Base-by-base conservation (phyloP, 768 basidiomycete genomes). In the Macrolepiota fuliginosa region DNA sequence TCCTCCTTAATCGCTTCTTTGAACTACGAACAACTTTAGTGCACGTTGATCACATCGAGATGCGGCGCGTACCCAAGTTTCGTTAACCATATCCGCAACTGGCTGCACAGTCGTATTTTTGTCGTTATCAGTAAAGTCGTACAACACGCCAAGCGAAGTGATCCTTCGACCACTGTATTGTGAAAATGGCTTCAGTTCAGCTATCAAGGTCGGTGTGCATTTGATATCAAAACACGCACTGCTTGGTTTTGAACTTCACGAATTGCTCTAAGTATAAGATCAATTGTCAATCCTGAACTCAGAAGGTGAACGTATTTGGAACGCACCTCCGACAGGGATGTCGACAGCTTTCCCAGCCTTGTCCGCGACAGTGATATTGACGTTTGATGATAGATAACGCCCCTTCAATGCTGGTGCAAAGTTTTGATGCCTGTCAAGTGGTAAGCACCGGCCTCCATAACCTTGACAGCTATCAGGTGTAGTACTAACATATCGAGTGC, bases 321-420 rank as follows among this genome's bases (percentile, higher is more conserved):
- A 62, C 70, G 50, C 62, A 76, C 75, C 72, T 47, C 77, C 82
- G 54, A 79, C 73, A 1, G 78, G 74, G 4, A 72, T 69, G 51
- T 64, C 77, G 29, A 76, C 72, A 3, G 71, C 68, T 36, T 76
- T 67, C 35, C 76, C 75, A n/a, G 75, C 61, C 36, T 73, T 67
- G 66, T 83, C 80, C 15, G 79, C 63, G 10, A 90, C 69, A 1
- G 92, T 94, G 69, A 96, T 91, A 74, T 96, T 91, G 58, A 85
- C 90, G 67, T 96, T 96, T 1, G 88, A 91, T 1, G 92, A 86
- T 51, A 97, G 75, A 71, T 94, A 95, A 49, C 87, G 81, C 5
- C 90, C 92, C 7, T 83, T 78, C 72, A 87, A 80, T 50, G 83
- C 74, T 2, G 85, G 87, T 2, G 76, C 85, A 67, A 93, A 90